Conservation (phyloP, 768 basidiomycete species). For the Boletellus ananas region DNA sequence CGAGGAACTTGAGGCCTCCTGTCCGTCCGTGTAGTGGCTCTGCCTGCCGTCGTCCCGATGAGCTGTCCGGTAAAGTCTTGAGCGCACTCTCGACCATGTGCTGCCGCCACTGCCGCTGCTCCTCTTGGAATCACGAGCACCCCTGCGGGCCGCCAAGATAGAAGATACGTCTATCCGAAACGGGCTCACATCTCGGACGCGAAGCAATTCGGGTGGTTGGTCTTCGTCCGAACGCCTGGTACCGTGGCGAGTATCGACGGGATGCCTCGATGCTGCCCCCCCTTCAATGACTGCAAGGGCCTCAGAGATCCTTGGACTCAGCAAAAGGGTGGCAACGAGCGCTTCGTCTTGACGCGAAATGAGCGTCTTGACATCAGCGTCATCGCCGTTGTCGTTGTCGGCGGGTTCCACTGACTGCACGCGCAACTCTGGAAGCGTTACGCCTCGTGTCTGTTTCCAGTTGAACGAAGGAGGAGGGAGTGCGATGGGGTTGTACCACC, state of each 20-base stretch:
- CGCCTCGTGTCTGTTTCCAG: slow-evolving; percentile 8
- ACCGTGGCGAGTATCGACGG: slow-evolving; percentile 4
- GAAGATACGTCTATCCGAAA: slow-evolving; percentile 42
- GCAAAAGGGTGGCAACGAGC: slow-evolving; percentile 40
- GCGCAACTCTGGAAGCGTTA: slow-evolving; percentile 23
- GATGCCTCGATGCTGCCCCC: slow-evolving; percentile 1
- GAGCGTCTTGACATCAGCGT: slow-evolving; percentile 31
- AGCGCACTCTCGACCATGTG: slow-evolving; percentile 31
- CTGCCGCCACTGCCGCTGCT: slow-evolving; percentile 24
- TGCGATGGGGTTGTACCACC: slow-evolving; percentile 27
- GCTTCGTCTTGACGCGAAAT: slow-evolving; percentile 31
- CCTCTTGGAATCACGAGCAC: slow-evolving; percentile 18
- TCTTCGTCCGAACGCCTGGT: slow-evolving; percentile 1
- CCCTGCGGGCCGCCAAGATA: slow-evolving; percentile 20
- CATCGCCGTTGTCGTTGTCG: slow-evolving; percentile 21
- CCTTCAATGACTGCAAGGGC: slow-evolving; percentile 8
- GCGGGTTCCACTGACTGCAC: slow-evolving; percentile 8
- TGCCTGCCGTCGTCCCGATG: slow-evolving; percentile 29
- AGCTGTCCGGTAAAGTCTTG: slow-evolving; percentile 29
- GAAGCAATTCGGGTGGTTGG: slow-evolving; percentile 26
- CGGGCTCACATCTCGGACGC: slow-evolving; percentile 42
- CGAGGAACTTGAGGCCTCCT: slow-evolving; percentile 21
- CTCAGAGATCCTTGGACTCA: slow-evolving; percentile 45
- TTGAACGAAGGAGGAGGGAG: slow-evolving; percentile 6
- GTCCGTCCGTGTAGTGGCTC: slow-evolving; percentile 13